Conservation (phyloP, 1,139 yeast genomes). For the Blastobotrys buckinghamii region DNA sequence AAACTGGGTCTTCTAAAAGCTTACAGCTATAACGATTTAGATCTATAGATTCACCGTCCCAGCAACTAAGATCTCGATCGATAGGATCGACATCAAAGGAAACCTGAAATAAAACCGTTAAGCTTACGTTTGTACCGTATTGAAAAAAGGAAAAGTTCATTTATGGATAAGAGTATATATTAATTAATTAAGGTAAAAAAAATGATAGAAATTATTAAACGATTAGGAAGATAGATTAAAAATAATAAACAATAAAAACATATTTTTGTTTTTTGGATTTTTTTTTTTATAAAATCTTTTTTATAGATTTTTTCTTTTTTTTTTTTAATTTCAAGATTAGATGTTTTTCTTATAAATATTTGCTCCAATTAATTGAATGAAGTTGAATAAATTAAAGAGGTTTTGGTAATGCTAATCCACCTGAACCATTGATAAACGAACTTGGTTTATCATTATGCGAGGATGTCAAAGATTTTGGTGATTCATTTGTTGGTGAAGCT, state of each 20-base stretch:
- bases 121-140: no score
- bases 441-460: not conserved
- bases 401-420: constrained; percentile 9
- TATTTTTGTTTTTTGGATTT: not conserved
- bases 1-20: no score
- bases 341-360: no score
- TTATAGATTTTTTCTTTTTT: not conserved
- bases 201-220: not conserved
- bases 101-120: no score
- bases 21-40: no score
- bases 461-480: not conserved
- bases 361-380: not conserved
- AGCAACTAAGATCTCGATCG: no score
- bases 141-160: no score
- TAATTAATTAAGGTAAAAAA: not conserved
- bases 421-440: constrained; percentile 6
- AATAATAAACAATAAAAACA: not conserved
- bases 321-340: not conserved
- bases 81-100: no score
- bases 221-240: not conserved
- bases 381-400: constrained; percentile 3
- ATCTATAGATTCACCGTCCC: no score
- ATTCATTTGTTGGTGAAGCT: not conserved
- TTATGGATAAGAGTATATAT: not conserved
- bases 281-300: not conserved